Evolutionary conservation across 176 grass and related monocot genomes (phyloP).

Genomic region (Oryza rufipogon): DNA sequence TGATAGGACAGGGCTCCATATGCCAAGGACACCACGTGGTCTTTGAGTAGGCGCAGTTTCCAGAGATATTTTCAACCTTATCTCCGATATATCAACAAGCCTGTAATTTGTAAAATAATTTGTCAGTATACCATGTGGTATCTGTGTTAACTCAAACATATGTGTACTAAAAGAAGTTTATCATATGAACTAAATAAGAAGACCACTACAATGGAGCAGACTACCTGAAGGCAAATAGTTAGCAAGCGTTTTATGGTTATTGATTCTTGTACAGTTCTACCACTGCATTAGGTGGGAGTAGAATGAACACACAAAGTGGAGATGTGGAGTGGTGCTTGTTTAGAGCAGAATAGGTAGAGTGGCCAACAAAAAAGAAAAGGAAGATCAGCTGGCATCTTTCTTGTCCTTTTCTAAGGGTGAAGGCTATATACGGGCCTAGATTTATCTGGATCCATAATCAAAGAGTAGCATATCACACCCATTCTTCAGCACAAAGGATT

Average conservation of each 20-base stretch:
- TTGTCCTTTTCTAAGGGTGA: neutral
- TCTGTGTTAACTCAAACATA: conserved; percentile 27
- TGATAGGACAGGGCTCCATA: conserved; percentile 94
- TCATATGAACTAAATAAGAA: conserved; percentile 22
- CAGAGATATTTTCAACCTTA: conserved; percentile 93
- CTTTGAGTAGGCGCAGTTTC: conserved; percentile 95
- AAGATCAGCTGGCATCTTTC: neutral
- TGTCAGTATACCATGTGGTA: conserved; percentile 17
- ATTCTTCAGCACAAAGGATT: neutral
- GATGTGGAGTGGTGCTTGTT: neutral
- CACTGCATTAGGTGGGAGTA: neutral
- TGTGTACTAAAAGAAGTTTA: conserved; percentile 24
- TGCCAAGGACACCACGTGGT: conserved; percentile 85
- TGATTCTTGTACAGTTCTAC: neutral
- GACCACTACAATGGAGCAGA: neutral
- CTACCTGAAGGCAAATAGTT: conserved; percentile 2
- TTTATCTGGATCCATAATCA: neutral
- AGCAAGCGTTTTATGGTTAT: neutral
- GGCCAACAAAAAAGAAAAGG: neutral
- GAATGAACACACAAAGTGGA: neutral
- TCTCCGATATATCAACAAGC: conserved; percentile 93
- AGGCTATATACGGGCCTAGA: neutral
- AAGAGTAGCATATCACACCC: neutral
- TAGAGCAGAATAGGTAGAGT: neutral
- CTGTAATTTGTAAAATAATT: conserved; percentile 57